Evolutionary conservation across 805 yeast species (phyloP).

Genomic region (Millerozyma acaciae): DNA sequence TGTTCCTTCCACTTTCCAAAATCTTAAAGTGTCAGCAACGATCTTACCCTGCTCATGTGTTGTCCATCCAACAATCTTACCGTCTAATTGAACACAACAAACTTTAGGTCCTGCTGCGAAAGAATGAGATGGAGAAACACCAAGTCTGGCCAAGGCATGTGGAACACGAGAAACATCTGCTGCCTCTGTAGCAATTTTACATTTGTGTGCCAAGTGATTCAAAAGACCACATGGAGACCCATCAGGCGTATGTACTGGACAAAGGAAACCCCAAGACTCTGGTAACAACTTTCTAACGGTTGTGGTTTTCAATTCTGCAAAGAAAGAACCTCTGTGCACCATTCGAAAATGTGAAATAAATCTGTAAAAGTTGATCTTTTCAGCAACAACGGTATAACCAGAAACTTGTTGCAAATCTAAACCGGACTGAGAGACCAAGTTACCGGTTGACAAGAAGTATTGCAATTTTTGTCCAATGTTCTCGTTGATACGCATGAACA

Average conservation of each 20-base stretch:
- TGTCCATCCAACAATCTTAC: constrained; percentile 90
- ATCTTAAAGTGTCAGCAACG: constrained; percentile 86
- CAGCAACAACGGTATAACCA: constrained; percentile 98
- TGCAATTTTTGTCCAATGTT: constrained; percentile 93
- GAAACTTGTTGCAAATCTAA: constrained; percentile 96
- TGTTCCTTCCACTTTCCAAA: constrained; percentile 83
- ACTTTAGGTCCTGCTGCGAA: constrained; percentile 83
- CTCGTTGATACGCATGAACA: constrained; percentile 76
- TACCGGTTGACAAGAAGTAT: constrained; percentile 95
- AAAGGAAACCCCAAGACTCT: constrained; percentile 97
- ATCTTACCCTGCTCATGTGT: constrained; percentile 82
- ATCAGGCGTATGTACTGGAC: constrained; percentile 99
- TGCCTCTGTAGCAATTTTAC: constrained; percentile 75
- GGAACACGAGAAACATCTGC: constrained; percentile 75
- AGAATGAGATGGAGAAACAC: constrained; percentile 77
- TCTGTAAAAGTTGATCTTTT: constrained; percentile 94
- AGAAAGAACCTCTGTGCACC: constrained; percentile 99
- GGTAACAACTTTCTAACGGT: constrained; percentile 95
- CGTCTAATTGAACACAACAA: constrained; percentile 92
- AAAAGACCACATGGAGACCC: constrained; percentile 98
- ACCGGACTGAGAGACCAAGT: constrained; percentile 94
- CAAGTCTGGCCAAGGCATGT: constrained; percentile 59
- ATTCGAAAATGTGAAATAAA: constrained; percentile 97
- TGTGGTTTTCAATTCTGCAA: constrained; percentile 95
- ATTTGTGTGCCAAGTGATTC: constrained; percentile 94